These are phyloP conservation scores for Rhizophagus sp. DNA, from an alignment of 192 early-diverging fungal genomes.

Conservation along the genomic window DNA sequence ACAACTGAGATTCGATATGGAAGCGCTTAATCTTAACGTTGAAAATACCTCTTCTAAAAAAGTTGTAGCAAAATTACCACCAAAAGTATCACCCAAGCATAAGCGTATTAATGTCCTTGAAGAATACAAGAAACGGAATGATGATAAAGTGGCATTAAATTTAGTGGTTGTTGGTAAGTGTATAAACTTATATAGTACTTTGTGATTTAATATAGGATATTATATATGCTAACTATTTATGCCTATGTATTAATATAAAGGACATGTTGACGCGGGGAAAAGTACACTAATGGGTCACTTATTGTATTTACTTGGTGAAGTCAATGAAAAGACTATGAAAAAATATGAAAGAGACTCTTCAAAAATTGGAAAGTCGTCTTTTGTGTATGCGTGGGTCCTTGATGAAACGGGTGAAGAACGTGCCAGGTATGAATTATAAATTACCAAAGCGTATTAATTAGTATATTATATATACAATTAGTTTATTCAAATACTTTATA, in stretches of 20 bases:
- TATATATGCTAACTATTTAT: slow-evolving; percentile 11
- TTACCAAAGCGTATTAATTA: no score
- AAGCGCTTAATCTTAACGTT: slow-evolving; percentile 28
- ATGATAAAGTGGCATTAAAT: slow-evolving; percentile 73
- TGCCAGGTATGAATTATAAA: slow-evolving; percentile 43
- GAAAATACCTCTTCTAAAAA: slow-evolving; percentile 13
- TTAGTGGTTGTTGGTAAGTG: slow-evolving; percentile 81
- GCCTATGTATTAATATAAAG: slow-evolving; percentile 36
- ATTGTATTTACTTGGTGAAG: slow-evolving; percentile 85
- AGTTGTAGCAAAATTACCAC: slow-evolving; percentile 29
- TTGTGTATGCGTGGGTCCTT: slow-evolving; percentile 97
- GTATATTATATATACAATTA: background rate
- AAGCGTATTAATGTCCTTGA: slow-evolving; percentile 69
- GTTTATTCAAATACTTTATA: background rate
- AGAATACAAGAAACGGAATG: slow-evolving; percentile 69
- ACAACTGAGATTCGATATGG: slow-evolving; percentile 40
- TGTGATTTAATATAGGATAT: background rate
- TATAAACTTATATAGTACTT: background rate
- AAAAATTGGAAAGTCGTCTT: slow-evolving; percentile 92
- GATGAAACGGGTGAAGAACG: slow-evolving; percentile 97
- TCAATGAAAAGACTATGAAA: slow-evolving; percentile 81
- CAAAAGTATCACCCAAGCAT: slow-evolving; percentile 38
- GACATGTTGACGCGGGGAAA: slow-evolving; percentile 98
- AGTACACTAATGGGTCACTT: slow-evolving; percentile 96
- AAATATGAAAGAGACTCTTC: slow-evolving; percentile 90